A percentile compares a stretch with the other conserved stretches of the same genome.
Conservation (phyloP, 2,329 filamentous ascomycete genomes). For the Chrysoporthe cubensis region DNA sequence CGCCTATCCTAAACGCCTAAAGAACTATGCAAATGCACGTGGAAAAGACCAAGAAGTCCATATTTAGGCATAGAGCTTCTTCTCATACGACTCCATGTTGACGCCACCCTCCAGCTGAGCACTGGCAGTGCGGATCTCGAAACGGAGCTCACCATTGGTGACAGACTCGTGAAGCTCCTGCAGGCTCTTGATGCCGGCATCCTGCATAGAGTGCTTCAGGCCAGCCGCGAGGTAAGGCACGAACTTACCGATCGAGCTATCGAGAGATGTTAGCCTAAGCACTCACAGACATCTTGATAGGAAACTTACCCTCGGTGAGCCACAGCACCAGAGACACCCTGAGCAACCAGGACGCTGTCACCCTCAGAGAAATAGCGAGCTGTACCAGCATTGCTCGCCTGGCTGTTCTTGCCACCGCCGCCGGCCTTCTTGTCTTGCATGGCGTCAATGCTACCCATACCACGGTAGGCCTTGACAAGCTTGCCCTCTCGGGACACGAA, state of each 20-base stretch:
- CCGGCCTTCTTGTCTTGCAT: slow-evolving; percentile 99
- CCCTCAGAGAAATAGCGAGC: slow-evolving; percentile 98
- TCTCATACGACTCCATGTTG: slow-evolving; percentile 98
- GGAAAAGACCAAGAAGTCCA: background rate
- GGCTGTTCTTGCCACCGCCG: slow-evolving; percentile 69
- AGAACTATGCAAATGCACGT: slow-evolving; percentile 18
- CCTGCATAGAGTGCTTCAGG: slow-evolving; percentile 96
- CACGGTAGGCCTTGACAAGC: slow-evolving; percentile 98
- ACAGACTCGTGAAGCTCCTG: slow-evolving; percentile 77
- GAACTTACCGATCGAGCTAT: slow-evolving; percentile 85
- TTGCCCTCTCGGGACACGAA: slow-evolving; percentile 96
- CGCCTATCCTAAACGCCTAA: slow-evolving; percentile 24
- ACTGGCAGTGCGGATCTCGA: slow-evolving; percentile 92
- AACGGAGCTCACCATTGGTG: slow-evolving; percentile 75
- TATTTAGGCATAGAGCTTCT: slow-evolving; percentile 92
- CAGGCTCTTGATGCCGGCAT: slow-evolving; percentile 85
- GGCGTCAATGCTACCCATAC: slow-evolving; percentile 98
- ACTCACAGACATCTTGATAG: background rate
- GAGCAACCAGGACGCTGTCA: slow-evolving; percentile 90
- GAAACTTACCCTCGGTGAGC: slow-evolving; percentile 70
- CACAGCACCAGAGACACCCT: slow-evolving; percentile 89
- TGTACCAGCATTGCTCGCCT: slow-evolving; percentile 89
- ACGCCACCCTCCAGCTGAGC: slow-evolving; percentile 96
- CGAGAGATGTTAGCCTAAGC: slow-evolving; percentile 37
- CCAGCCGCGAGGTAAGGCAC: slow-evolving; percentile 94